A percentile compares a stretch with the other conserved stretches of the same genome.
Evolutionary conservation across 441 rosid genomes (phyloP).

Genomic region (Euphorbia schlechtendalii): DNA sequence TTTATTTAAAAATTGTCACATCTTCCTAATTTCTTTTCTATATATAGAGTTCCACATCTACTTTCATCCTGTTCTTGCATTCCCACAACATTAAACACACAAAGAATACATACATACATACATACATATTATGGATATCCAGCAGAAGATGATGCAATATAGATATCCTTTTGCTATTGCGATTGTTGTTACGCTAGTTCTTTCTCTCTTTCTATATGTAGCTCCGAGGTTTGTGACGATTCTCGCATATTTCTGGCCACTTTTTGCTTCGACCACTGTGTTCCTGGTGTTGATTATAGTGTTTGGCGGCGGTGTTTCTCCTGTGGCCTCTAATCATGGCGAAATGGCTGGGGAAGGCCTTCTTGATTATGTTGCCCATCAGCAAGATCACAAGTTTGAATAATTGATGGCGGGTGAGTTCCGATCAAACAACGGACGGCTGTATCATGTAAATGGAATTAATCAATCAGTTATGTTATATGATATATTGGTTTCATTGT

Average conservation of each 20-base stretch:
- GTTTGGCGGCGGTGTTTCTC: conserved; percentile 21
- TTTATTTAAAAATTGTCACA: neutral
- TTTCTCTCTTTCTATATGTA: conserved; percentile 29
- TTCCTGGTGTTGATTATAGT: conserved; percentile 27
- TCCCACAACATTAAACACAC: neutral
- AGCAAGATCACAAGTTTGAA: conserved; percentile 14
- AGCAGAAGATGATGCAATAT: conserved; percentile 43
- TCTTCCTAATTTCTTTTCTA: neutral
- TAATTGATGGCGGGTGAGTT: neutral
- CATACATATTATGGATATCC: conserved; percentile 34
- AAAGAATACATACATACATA: neutral
- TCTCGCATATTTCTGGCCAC: conserved; percentile 72
- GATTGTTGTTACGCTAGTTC: conserved; percentile 7
- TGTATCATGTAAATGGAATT: neutral
- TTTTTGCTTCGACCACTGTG: conserved; percentile 69
- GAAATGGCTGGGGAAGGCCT: conserved; percentile 19
- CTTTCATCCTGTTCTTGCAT: neutral
- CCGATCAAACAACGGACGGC: too few species aligned
- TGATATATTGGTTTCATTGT: too few species aligned
- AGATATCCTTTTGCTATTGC: conserved; percentile 39
- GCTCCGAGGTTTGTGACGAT: conserved; percentile 48
- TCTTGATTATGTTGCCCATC: conserved; percentile 14
- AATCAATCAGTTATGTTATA: too few species aligned
- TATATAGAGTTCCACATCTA: neutral
- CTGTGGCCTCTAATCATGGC: conserved; percentile 11